A percentile compares a stretch with the other conserved stretches of the same genome.
Evolutionary conservation across 371 early-diverging fungal genomes (phyloP).

Genomic region (Lichtheimia ornata): DNA sequence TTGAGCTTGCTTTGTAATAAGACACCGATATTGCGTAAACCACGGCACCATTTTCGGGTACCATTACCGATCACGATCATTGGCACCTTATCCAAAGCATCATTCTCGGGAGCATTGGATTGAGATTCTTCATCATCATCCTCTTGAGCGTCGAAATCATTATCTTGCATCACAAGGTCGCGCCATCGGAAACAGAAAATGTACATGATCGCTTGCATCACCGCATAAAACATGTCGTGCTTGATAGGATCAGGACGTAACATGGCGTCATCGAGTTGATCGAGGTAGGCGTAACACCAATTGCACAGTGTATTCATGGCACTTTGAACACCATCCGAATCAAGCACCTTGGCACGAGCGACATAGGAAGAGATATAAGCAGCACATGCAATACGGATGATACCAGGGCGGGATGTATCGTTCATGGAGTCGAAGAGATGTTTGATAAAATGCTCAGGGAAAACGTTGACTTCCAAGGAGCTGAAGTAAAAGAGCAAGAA

Average conservation of each 20-base stretch:
- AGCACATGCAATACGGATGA: conserved; percentile 80
- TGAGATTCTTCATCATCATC: conserved; percentile 31
- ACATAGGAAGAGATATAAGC: conserved; percentile 88
- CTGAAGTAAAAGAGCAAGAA: conserved; percentile 87
- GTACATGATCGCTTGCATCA: conserved; percentile 89
- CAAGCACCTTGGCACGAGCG: conserved; percentile 85
- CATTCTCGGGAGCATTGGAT: conserved; percentile 13
- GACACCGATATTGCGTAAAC: conserved; percentile 60
- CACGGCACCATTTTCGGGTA: conserved; percentile 41
- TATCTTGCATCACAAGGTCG: conserved; percentile 57
- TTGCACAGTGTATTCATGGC: conserved; percentile 66
- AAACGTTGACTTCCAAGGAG: conserved; percentile 61
- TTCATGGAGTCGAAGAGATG: conserved; percentile 68
- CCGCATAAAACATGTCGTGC: conserved; percentile 82
- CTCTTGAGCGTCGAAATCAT: conserved; percentile 33
- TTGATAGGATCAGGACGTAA: conserved; percentile 53
- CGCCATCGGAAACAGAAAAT: conserved; percentile 95
- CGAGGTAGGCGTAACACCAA: conserved; percentile 73
- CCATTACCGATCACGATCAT: conserved; percentile 20
- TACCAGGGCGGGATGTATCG: conserved; percentile 60
- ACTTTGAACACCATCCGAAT: conserved; percentile 58
- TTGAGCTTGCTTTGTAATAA: conserved; percentile 82
- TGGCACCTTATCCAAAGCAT: conserved; percentile 4
- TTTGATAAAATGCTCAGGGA: conserved; percentile 80
- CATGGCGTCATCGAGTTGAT: conserved; percentile 56